Conservation (phyloP, 768 basidiomycete species). For the Sporobolomyces phaffii region DNA sequence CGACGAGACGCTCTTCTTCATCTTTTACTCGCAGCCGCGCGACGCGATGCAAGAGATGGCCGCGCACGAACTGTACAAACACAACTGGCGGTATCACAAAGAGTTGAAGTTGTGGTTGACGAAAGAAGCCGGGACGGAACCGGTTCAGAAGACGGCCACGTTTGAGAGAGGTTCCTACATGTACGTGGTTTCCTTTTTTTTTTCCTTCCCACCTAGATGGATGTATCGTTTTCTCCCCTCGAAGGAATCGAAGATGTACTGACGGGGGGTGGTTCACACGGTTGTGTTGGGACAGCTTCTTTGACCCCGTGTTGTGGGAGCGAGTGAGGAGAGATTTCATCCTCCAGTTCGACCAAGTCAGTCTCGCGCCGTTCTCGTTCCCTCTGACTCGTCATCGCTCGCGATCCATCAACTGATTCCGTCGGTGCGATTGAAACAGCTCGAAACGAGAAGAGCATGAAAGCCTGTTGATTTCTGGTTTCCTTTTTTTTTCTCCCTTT, state of each 20-base stretch:
- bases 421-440: neutral
- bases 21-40: constrained; percentile 90
- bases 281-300: constrained; percentile 32
- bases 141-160: constrained; percentile 49
- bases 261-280: no score
- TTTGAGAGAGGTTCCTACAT: constrained; percentile 83
- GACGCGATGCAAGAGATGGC: constrained; percentile 91
- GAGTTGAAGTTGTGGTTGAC: constrained; percentile 80
- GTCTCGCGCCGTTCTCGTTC: neutral
- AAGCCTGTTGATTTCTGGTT: neutral
- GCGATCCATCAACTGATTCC: neutral
- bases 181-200: constrained; percentile 53
- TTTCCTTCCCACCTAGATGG: no score
- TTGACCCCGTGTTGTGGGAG: constrained; percentile 39
- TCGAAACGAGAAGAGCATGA: constrained; percentile 27
- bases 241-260: no score
- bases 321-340: constrained; percentile 38
- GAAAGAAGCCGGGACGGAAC: constrained; percentile 68
- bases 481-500: neutral
- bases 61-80: constrained; percentile 89
- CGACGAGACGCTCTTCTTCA: constrained; percentile 95
- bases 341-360: constrained; percentile 25
- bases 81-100: constrained; percentile 96
- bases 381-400: neutral
- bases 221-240: no score